phyloP scores from a whole-genome alignment of 2,329 filamentous ascomycete genomes.

The Aureobasidium lini region DNA sequence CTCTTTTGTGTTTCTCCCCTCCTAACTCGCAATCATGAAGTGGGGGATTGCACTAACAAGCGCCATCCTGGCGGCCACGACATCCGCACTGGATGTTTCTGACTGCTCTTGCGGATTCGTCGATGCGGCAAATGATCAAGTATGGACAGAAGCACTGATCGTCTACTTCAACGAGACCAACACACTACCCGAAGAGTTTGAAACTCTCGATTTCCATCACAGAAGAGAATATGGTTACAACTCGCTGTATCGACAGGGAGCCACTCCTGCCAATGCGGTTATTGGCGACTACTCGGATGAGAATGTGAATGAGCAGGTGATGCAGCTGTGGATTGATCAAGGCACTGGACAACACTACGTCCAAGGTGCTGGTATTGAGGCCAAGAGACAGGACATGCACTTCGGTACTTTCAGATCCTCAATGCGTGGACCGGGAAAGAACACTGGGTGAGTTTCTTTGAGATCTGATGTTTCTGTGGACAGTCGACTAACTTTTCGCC shows the following conservation, averaged over 20 bases:
- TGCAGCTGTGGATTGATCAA: conserved; percentile 1
- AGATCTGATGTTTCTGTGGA: background rate
- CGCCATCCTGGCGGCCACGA: conserved; percentile 1
- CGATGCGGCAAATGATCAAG: conserved; percentile 30
- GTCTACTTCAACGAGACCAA: conserved; percentile 45
- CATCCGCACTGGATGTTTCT: background rate
- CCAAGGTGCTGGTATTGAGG: conserved; percentile 37
- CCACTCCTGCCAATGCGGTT: conserved; percentile 32
- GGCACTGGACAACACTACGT: conserved; percentile 31
- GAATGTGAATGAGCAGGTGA: background rate
- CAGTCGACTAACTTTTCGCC: background rate
- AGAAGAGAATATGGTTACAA: conserved; percentile 43
- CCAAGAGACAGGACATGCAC: conserved; percentile 38
- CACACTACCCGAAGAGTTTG: conserved; percentile 28
- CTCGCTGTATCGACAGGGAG: conserved; percentile 37
- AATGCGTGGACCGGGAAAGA: conserved; percentile 25
- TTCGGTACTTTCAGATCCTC: conserved; percentile 41
- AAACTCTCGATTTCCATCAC: conserved; percentile 35
- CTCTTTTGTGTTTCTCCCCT: background rate
- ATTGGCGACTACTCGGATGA: background rate
- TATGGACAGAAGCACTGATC: conserved; percentile 43
- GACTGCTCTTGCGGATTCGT: conserved; percentile 42
- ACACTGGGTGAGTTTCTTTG: background rate
- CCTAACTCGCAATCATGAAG: conserved; percentile 3
- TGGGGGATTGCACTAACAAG: background rate